Evolutionary conservation across 2,329 filamentous ascomycete genomes (phyloP).

Genomic region (Colletotrichum echinochloae): DNA sequence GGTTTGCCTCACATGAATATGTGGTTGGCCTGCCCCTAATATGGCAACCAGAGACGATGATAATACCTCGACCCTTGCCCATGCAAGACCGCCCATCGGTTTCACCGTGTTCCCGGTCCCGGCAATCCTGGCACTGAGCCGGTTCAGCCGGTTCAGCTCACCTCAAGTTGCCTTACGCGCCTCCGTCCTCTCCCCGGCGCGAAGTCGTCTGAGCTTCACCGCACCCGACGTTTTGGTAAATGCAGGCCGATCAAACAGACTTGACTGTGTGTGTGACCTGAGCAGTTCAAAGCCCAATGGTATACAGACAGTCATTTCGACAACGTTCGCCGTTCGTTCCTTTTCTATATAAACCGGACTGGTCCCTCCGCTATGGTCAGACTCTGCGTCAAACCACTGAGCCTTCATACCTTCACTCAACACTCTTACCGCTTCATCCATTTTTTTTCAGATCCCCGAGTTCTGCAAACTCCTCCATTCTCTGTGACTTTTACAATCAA

Average conservation of each 20-base stretch:
- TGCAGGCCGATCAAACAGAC: slow-evolving; percentile 17
- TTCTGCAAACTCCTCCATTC: slow-evolving; percentile 44
- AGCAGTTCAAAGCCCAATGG: slow-evolving; percentile 25
- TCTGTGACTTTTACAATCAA: slow-evolving; percentile 28
- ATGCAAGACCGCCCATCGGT: slow-evolving; percentile 26
- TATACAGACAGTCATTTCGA: slow-evolving; percentile 17
- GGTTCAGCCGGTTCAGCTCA: slow-evolving; percentile 7
- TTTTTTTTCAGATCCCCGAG: slow-evolving; percentile 32
- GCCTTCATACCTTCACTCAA: slow-evolving; percentile 16
- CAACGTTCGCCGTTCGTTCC: slow-evolving; percentile 14
- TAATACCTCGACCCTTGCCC: background rate
- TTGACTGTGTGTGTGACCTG: slow-evolving; percentile 14
- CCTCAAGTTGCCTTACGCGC: slow-evolving; percentile 25
- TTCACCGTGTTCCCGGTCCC: slow-evolving; percentile 18
- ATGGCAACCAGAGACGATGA: no score
- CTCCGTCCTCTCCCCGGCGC: background rate
- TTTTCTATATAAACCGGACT: slow-evolving; percentile 34
- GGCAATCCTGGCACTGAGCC: slow-evolving; percentile 14
- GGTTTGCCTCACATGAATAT: no score
- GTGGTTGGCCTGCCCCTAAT: no score
- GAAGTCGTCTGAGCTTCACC: no score
- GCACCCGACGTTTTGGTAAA: background rate
- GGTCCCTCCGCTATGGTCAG: slow-evolving; percentile 28
- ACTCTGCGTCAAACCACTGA: no score
- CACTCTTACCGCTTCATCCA: slow-evolving; percentile 35